These are phyloP conservation scores for Tubosaeta sp. DNA, from an alignment of 768 basidiomycete genomes.

Conservation along the genomic window DNA sequence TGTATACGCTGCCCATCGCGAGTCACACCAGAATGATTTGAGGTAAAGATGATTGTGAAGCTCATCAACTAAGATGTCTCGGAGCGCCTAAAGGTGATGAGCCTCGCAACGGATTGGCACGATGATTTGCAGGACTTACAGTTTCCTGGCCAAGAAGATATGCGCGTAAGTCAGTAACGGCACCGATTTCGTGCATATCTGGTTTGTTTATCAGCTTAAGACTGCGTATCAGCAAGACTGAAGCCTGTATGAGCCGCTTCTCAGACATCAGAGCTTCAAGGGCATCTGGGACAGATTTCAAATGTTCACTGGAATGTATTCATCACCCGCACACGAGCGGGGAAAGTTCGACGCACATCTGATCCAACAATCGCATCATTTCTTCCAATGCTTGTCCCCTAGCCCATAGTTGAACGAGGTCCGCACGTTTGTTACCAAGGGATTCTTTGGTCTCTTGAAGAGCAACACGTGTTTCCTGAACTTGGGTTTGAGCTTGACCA, in stretches of 20 bases:
- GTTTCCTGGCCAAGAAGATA: conserved; percentile 86
- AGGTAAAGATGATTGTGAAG: conserved; percentile 96
- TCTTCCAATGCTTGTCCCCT: conserved; percentile 90
- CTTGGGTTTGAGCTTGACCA: conserved; percentile 66
- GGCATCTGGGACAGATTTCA: conserved; percentile 87
- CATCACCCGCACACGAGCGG: conserved; percentile 10
- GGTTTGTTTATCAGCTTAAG: conserved; percentile 86
- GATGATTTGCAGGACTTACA: conserved; percentile 41
- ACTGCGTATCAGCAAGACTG: conserved; percentile 80
- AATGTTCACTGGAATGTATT: conserved; percentile 59
- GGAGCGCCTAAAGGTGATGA: conserved; percentile 58
- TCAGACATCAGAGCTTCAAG: conserved; percentile 95
- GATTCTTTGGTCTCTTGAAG: conserved; percentile 78
- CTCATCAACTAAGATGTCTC: conserved; percentile 93
- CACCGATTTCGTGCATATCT: conserved; percentile 96
- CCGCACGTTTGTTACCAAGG: conserved; percentile 77
- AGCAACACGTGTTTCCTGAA: conserved; percentile 61
- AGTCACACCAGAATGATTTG: conserved; percentile 94
- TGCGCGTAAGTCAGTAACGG: conserved; percentile 78
- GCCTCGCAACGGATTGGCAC: not conserved
- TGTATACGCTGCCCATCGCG: conserved; percentile 82
- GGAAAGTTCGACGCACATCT: conserved; percentile 61
- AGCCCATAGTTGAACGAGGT: conserved; percentile 86
- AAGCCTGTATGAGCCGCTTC: conserved; percentile 86
- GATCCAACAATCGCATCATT: conserved; percentile 91